These are phyloP conservation scores for Rhodotorula sp. DNA, from an alignment of 1,284 basidiomycete species.

Conservation along the genomic window DNA sequence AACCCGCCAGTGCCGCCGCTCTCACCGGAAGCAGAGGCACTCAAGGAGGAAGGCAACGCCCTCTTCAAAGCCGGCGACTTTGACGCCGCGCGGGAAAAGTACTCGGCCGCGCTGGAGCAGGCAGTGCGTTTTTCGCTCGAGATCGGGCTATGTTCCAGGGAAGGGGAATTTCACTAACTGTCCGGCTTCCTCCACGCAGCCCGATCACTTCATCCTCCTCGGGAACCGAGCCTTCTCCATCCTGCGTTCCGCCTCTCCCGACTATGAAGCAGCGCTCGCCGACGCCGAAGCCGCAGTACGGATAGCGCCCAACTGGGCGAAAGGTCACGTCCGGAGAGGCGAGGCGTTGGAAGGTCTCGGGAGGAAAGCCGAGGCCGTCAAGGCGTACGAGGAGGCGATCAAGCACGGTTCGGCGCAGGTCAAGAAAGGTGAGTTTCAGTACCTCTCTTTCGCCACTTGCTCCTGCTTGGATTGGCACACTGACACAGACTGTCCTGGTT, in stretches of 20 bases:
- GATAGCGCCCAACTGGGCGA: constrained; percentile 34
- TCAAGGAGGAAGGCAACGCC: constrained; percentile 38
- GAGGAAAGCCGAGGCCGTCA: constrained; percentile 16
- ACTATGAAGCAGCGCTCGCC: constrained; percentile 16
- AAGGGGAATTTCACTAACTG: too few relatives aligned
- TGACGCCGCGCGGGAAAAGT: constrained; percentile 21
- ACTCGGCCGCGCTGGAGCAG: constrained; percentile 30
- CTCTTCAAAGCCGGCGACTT: constrained; percentile 32
- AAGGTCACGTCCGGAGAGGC: constrained; percentile 39
- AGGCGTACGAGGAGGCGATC: constrained; percentile 34
- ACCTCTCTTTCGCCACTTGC: background rate
- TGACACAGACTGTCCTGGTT: too few relatives aligned
- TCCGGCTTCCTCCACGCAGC: constrained; percentile 11
- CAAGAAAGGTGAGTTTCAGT: constrained; percentile 19
- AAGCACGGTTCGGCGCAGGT: constrained; percentile 23
- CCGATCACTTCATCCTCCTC: constrained; percentile 21
- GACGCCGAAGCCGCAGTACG: constrained; percentile 34
- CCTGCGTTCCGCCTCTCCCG: constrained; percentile 18
- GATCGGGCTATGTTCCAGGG: too few relatives aligned
- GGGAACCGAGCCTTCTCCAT: constrained; percentile 36
- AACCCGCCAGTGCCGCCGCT: constrained; percentile 42
- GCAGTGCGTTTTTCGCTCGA: constrained; percentile 16
- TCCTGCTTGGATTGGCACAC: too few relatives aligned
- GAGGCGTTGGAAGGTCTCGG: constrained; percentile 34
- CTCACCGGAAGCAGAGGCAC: constrained; percentile 29